Evolutionary conservation across 441 rosid species (phyloP), one percentile per base, ranked within the genome.

Genomic region (Daphne laureola): DNA sequence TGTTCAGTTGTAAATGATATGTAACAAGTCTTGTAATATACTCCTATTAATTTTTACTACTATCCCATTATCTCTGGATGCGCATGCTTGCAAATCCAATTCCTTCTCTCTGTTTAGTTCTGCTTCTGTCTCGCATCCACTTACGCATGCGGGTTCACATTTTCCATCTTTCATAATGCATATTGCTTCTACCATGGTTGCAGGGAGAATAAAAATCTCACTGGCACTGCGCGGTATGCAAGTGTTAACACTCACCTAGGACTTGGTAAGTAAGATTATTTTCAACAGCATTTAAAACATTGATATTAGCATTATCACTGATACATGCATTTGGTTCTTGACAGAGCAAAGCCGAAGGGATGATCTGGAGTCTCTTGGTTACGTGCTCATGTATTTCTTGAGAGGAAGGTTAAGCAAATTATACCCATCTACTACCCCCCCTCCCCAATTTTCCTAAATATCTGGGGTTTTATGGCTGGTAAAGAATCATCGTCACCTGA

Each of bases 171-270:
- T 11, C 11, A 9, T 9, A 31, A 31, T 9, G 11, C 38, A 31
- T 31, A 31, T 47, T 57, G 49, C 11, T 9, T 3, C 38, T 31
- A 11, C 11, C 1, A 9, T 31, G 8, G 9, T 56, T 57, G 61
- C 72, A 88, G 96, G 72, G 96, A 86, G 65, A 88, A 86, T 75
- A 88, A 83, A 66, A 88, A 88, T 58, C 90, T 89, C 42, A 89
- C 96, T 4, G 96, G 96, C 67, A 89, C 96, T 49, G 96, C 96
- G 60, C 84, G 96, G 17, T 89, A 89, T 82, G 96, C 96, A 54
- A 88, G 96, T 81, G 89, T 85, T 45, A 88, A 88, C 64, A 88
- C 96, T 63, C 96, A 88, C 68, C 87, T 86, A 53, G 96, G 96
- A 60, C 69, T 89, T 66, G 96, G 96, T 82, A 46, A 81, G 89